Evolutionary conservation across 495 filamentous ascomycete species (phyloP), one percentile per base, ranked within the genome.

Genomic region (Penicillium simplicissimum): DNA sequence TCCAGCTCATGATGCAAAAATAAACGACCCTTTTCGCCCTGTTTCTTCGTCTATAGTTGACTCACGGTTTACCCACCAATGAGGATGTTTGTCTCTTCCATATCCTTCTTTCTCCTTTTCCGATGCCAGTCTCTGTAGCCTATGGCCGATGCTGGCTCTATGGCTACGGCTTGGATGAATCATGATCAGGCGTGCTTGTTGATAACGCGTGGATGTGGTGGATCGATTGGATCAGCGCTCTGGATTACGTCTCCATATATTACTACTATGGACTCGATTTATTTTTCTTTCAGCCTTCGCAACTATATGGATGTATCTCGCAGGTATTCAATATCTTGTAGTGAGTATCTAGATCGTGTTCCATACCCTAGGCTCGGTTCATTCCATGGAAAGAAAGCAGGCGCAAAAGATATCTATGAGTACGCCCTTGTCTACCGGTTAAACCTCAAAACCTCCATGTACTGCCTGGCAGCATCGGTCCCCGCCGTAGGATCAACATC

Each of bases 1-100:
- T 98, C 68, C 95, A 98, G 83, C 88, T 98, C 73, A 98, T 98
- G 95, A 97, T 98, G 94, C 95, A 98, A 87, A 98, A 98, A 84
- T 98, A 91, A 84, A 76, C 57, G 62, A 47, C 55, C 42, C 64
- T 53, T 61, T 68, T 55, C 56, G 43, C 64, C 55, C 71, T 67
- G 65, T 63, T 60, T 71, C 58, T 69, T 61, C 65, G 61, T 64
- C 66, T 69, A 72, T 76, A 75, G 71, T 62, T 69, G 72, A 71
- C 55, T 66, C 61, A 61, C 57, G 59, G 59, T 63, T 67, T 56
- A 38, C 23, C 31, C 52, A 52, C 47, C 49, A 67, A 70, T 58
- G 60, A 71, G 61, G 60, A 67, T 66, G 57, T 64, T 62, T 69
- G 60, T 47, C 36, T 56, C 38, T 61, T 58, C 37, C 42, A 48